A percentile compares a stretch with the other conserved stretches of the same genome.
Conservation (phyloP, 768 basidiomycete species). For the Russula griseocarnosa region DNA sequence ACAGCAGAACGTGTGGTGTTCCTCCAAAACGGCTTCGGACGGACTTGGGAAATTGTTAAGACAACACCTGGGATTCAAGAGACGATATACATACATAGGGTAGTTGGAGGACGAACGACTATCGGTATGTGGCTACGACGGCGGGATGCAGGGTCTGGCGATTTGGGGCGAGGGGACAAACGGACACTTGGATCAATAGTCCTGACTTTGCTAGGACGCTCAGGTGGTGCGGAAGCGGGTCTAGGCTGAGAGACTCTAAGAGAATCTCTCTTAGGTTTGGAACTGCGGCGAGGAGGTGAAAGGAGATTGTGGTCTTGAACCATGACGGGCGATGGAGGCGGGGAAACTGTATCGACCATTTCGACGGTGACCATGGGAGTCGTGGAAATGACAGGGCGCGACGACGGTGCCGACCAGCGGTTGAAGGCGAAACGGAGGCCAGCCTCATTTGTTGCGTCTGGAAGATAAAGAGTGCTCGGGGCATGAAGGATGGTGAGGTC, state of each 20-base stretch:
- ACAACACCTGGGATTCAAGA: not conserved
- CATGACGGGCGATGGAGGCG: constrained; percentile 1
- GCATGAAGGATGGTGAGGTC: constrained; percentile 21
- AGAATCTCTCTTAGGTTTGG: not conserved
- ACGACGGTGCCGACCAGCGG: constrained; percentile 4
- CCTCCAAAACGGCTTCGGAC: constrained; percentile 81
- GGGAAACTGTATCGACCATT: constrained; percentile 18
- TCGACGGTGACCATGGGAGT: constrained; percentile 19
- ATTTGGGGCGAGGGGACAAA: constrained; percentile 1
- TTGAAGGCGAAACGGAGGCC: constrained; percentile 14
- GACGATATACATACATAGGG: constrained; percentile 49
- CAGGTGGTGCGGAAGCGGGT: constrained; percentile 1
- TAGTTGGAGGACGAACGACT: constrained; percentile 57
- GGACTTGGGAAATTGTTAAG: constrained; percentile 44
- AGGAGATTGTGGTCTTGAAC: constrained; percentile 4
- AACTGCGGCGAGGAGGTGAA: constrained; percentile 17
- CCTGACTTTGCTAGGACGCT: not conserved
- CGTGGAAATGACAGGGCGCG: not conserved
- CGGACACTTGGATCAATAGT: not conserved
- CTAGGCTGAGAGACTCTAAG: not conserved
- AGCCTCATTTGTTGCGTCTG: constrained; percentile 2
- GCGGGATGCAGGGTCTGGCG: not conserved
- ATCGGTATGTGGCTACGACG: constrained; percentile 31
- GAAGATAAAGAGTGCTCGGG: constrained; percentile 22
- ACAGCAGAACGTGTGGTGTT: constrained; percentile 70